Percentiles rank a stretch among this genome's conserved stretches.
Evolutionary conservation across 2,329 filamentous ascomycete genomes (phyloP).

Genomic region (Helotiales sp.): DNA sequence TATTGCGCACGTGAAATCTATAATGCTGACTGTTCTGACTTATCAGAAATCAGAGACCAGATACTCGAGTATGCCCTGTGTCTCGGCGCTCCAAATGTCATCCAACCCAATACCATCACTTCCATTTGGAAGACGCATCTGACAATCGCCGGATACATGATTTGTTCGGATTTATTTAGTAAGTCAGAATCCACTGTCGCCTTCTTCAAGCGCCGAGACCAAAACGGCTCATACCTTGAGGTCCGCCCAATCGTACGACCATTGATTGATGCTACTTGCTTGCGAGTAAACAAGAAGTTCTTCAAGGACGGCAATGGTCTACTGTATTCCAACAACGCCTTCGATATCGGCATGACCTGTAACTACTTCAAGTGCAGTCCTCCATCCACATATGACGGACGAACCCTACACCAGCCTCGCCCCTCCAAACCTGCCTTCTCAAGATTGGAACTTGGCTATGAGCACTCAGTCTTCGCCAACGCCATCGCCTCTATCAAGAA

Average conservation of each 20-base stretch:
- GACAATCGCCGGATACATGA: background rate
- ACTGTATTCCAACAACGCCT: background rate
- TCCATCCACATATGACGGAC: background rate
- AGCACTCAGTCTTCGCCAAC: background rate
- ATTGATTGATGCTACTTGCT: background rate
- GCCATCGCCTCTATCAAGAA: background rate
- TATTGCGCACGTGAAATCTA: no score
- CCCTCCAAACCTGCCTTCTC: background rate
- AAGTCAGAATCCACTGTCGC: background rate
- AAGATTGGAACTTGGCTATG: background rate
- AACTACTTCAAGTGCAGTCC: background rate
- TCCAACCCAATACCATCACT: background rate
- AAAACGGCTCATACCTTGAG: background rate
- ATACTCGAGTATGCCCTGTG: background rate
- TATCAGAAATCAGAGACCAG: slow-evolving; percentile 1
- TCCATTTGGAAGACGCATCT: background rate
- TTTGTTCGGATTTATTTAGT: no score
- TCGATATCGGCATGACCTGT: background rate
- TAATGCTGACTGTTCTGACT: background rate
- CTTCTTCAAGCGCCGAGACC: background rate
- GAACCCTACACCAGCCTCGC: background rate
- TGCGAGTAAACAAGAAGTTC: background rate
- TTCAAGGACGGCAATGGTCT: background rate
- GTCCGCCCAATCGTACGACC: background rate
- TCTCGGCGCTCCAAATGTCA: background rate